phyloP scores from a whole-genome alignment of 208 protist genomes.

The Trypanosoma vivax region DNA sequence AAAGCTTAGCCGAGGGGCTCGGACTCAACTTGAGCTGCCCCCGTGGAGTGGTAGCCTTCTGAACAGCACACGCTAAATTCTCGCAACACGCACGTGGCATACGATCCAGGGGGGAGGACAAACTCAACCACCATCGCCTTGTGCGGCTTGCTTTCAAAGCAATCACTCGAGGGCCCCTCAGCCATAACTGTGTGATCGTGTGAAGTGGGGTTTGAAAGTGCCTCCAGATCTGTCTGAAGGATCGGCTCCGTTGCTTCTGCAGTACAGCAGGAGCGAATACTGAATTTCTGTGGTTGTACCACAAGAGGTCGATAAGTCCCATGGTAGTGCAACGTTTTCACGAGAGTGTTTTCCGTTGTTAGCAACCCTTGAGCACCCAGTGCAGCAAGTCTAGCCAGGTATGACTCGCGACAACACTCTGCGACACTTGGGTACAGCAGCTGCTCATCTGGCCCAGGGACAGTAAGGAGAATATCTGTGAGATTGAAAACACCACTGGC shows the following conservation, averaged over 20 bases:
- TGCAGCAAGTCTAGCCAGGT: conserved; percentile 26
- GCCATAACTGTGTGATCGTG: background rate
- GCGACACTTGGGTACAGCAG: conserved; percentile 62
- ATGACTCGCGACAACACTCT: conserved; percentile 45
- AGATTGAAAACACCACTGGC: conserved; percentile 52
- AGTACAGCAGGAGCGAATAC: conserved; percentile 22
- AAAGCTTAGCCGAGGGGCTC: no score
- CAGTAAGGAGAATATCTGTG: conserved; percentile 81
- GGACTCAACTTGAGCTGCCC: no score
- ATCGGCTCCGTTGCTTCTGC: conserved; percentile 37
- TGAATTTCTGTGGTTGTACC: conserved; percentile 38
- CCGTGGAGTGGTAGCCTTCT: conserved; percentile 29
- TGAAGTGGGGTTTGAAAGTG: background rate
- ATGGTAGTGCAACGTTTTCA: conserved; percentile 84
- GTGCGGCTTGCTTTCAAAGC: conserved; percentile 4
- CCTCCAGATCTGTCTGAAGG: conserved; percentile 59
- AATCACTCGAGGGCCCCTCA: background rate
- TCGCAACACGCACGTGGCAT: conserved; percentile 78
- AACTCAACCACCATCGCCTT: conserved; percentile 56
- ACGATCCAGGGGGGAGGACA: conserved; percentile 74
- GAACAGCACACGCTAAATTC: conserved; percentile 56
- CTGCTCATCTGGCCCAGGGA: conserved; percentile 77
- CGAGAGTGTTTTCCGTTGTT: conserved; percentile 27
- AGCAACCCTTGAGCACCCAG: conserved; percentile 31
- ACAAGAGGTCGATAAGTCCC: conserved; percentile 76